Conservation (phyloP, 2,329 filamentous ascomycete species). For the Didymella arachidicola region DNA sequence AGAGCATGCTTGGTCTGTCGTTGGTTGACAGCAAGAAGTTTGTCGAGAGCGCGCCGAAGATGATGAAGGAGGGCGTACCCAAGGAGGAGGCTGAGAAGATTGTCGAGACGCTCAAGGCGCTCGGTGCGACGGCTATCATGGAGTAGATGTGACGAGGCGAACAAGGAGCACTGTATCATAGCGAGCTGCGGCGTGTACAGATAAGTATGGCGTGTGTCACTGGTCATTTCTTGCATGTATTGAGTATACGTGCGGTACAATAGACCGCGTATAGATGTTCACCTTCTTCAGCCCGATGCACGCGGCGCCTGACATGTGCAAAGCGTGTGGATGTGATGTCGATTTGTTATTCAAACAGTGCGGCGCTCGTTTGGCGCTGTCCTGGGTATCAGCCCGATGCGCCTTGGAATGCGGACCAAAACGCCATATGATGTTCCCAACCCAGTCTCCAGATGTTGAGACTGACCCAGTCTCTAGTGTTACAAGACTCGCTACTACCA, state of each 20-base stretch:
- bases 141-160: conserved; percentile 66
- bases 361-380: neutral
- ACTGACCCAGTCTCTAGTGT: neutral
- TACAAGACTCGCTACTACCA: neutral
- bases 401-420: conserved; percentile 6
- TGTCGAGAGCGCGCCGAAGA: conserved; percentile 96
- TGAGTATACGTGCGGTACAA: conserved; percentile 34
- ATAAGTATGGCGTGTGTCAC: conserved; percentile 43
- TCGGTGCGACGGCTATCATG: conserved; percentile 89
- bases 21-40: conserved; percentile 99
- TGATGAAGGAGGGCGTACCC: conserved; percentile 97
- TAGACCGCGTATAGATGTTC: conserved; percentile 25
- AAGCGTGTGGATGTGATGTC: too few species aligned
- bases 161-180: conserved; percentile 44
- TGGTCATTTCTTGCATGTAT: conserved; percentile 40
- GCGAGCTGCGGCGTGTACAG: conserved; percentile 48
- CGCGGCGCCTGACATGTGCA: too few species aligned
- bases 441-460: neutral
- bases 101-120: conserved; percentile 87
- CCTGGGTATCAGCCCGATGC: conserved; percentile 44
- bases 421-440: conserved; percentile 3
- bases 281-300: too few species aligned
- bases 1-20: conserved; percentile 90
- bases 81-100: conserved; percentile 99
- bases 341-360: neutral